Evolutionary conservation across 78 protist genomes (phyloP), one percentile per base, ranked within the genome.

Genomic region (Tieghemostelium lacteum): DNA sequence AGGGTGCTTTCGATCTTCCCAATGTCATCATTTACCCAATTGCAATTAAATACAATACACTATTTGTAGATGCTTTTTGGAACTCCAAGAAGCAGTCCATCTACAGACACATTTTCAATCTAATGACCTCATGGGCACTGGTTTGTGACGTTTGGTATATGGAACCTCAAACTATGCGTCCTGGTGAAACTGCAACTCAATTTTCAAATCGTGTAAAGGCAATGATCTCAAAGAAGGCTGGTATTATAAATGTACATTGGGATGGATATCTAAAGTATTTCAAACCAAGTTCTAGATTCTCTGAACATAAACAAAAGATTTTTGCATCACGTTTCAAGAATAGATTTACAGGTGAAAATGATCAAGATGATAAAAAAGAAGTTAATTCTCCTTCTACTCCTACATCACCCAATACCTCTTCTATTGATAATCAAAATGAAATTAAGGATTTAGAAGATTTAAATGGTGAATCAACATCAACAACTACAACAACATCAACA

Each of bases 41-140:
- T 55, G 99, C 98, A n/a, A 97, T 98, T 75, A 97, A 97, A 80
- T 96, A 97, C 94, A 97, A 92, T 72, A 97, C 95, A 67, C 49
- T 85, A 54, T 96, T 96, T 72, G 87, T 85, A 34, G 97, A 96
- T 73, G 89, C 95, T 39, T 98, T 92, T 76, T 97, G 98, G 98
- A 95, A 95, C 63, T 93, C 97, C 31, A 64, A 77, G 33, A 75
- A 93, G 57, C 89, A 96, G 66, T 92, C 97, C 29, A 96, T 98
- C 75, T 77, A 75, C 20, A 33, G 86, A 75, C 96, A 98, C 72
- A 42, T 95, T 70, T 67, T 97, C 31, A 64, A 71, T 34, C 40
- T 98, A 36, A 85, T 95, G 98, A 89, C 94, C 39, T 33, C 88
- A 10, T 96, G 98, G 98, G 88, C 94, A 36, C 76, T 95, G 10